phyloP scores from a whole-genome alignment of 2,329 filamentous ascomycete genomes.

The Thielaviopsis euricoi region DNA sequence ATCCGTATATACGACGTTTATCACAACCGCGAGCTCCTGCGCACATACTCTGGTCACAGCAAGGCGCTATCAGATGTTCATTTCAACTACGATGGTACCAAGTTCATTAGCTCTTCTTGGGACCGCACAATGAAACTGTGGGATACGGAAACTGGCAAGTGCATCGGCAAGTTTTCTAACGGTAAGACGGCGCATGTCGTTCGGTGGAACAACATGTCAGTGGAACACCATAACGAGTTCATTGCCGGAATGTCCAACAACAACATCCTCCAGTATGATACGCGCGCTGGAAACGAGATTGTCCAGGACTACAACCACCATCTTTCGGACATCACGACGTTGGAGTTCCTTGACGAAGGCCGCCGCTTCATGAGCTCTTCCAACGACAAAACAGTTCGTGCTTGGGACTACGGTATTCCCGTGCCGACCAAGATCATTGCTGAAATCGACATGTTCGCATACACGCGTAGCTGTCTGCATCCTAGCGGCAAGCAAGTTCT shows the following conservation, averaged over 20 bases:
- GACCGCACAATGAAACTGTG: constrained; percentile 95
- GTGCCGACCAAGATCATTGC: constrained; percentile 98
- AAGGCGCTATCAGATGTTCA: constrained; percentile 82
- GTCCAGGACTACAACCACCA: constrained; percentile 98
- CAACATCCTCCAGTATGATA: constrained; percentile 96
- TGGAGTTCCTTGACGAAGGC: constrained; percentile 89
- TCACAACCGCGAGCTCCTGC: constrained; percentile 71
- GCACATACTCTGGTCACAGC: constrained; percentile 79
- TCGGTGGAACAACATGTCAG: constrained; percentile 80
- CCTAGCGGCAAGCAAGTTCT: constrained; percentile 88
- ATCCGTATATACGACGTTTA: constrained; percentile 93
- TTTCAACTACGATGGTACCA: constrained; percentile 67
- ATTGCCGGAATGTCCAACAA: constrained; percentile 96
- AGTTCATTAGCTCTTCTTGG: constrained; percentile 82
- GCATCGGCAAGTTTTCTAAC: constrained; percentile 74
- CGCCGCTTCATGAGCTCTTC: constrained; percentile 95
- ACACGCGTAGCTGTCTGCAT: constrained; percentile 72
- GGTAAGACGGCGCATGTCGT: constrained; percentile 93
- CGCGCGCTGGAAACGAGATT: constrained; percentile 55
- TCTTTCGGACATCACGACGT: constrained; percentile 91
- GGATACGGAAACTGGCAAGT: constrained; percentile 91
- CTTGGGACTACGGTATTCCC: constrained; percentile 97
- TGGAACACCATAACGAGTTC: constrained; percentile 70
- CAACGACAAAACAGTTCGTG: constrained; percentile 87
- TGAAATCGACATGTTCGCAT: constrained; percentile 93